Base-by-base conservation (phyloP, 2,329 filamentous ascomycete genomes). In the Alternaria arborescens region DNA sequence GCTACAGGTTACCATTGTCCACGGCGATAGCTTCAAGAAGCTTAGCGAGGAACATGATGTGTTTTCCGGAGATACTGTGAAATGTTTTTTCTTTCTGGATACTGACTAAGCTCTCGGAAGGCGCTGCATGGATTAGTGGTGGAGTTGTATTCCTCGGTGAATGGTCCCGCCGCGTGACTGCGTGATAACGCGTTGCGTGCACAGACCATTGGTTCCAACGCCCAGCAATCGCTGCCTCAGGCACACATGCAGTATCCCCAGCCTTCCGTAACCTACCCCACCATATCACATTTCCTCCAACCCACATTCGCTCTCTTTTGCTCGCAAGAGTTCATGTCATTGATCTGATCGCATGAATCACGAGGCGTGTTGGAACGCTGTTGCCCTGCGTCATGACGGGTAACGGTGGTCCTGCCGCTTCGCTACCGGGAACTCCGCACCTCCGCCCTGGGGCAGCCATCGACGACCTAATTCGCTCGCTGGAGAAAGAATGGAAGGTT, bases 401-500 rank as follows among this genome's bases (percentile, higher is more conserved):
- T 40, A 51, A 46, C 26, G 52, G 40, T 58, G 58, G 54, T 52
- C 24, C 55, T 20, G 40, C 52, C 32, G 41, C 41, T 42, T 42
- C 57, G 44, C 38, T 40, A 56, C 54, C 53, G 53, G 53, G 44
- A 18, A 72, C 66, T 53, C 66, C 66, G 55, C 67, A 58, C 28
- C 69, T 55, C 11, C 60, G 50, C 20, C 38, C 53, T 40, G 67
- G 65, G 47, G 61, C 60, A 22, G 61, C 34, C 4, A 60, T 78
- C 5, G 36, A 71, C 40, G 11, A 57, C 2, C 52, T 69, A 16
- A 65, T 77, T 30, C 44, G 42, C 20, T 55, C 50, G 2, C 38
- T 78, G 4, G 69, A 77, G 40, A 16, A 43, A 2, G 22, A 64
- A n/a, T 75, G 68, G 62, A 60, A 62, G 3, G 14, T 78, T 0